Base-by-base conservation (phyloP, 805 yeast genomes). In the Saccharomycopsis sp. region DNA sequence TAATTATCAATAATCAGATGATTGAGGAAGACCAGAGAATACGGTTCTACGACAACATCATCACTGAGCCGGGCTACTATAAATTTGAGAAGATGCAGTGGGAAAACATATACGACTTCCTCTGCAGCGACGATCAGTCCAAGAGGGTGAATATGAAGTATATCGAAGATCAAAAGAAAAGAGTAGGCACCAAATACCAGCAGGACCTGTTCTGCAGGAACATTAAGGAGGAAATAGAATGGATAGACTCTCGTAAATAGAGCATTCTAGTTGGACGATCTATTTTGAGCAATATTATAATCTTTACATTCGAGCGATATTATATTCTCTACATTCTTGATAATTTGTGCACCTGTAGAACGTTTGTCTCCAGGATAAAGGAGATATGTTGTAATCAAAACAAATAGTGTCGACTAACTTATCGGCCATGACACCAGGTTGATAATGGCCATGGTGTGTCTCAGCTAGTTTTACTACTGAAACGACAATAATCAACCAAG, bases 41-140 rank as follows among this genome's bases (percentile, higher is more conserved):
- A 46, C 15, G 61, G 24, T 58, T 58, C 47, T 58, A 58, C 34
- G 61, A 52, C n/a, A 52, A 56, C 20, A 51, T 57, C 18, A 18
- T 58, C 18, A 56, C 61, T 14, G 59, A 58, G 8, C 57, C 59
- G 24, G 61, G 57, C 2, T 58, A 56, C 52, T 58, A 58, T 37
- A 24, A 48, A 24, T 58, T 58, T 52, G 61, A 58, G 37, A 52
- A 58, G 37, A 58, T 56, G 59, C 61, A 58, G 56, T 58, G 61
- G 61, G 51, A 58, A 12, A 56, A 56, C 34, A 58, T 58, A 50
- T 53, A 56, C 21, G 57, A 57, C 23, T 29, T 56, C 53, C 47
- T 58, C 15, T 58, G 61, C 44, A 46, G 53, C 29, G 20, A 9
- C 4, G 57, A 56, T n/a, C 12, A 23, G 37, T 56, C 53, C 2